These are phyloP conservation scores for Drechslerella coelobrocha DNA, from an alignment of 2,329 filamentous ascomycete genomes.

Conservation along the genomic window DNA sequence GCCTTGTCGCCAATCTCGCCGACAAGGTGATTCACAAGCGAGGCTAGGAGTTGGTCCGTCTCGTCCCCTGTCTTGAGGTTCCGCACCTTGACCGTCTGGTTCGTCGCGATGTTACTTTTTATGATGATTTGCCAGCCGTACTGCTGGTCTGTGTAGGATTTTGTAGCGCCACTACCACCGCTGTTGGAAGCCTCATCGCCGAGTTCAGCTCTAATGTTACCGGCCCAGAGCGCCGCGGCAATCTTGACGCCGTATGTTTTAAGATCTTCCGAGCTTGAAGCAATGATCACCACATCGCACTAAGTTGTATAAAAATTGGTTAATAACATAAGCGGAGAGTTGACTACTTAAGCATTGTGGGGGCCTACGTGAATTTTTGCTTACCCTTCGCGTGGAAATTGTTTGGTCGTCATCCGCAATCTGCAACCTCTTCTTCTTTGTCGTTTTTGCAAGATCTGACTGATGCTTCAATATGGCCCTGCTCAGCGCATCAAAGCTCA, in stretches of 20 bases:
- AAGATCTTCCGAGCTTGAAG: slow-evolving; percentile 79
- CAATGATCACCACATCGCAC: slow-evolving; percentile 88
- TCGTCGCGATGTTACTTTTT: slow-evolving; percentile 63
- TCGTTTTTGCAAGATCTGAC: slow-evolving; percentile 53
- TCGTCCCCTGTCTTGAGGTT: slow-evolving; percentile 81
- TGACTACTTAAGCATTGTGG: not conserved
- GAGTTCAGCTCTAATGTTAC: slow-evolving; percentile 86
- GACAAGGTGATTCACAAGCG: slow-evolving; percentile 80
- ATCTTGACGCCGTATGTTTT: slow-evolving; percentile 74
- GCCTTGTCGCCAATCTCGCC: slow-evolving; percentile 82
- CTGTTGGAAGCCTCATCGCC: slow-evolving; percentile 77
- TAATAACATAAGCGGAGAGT: too few relatives aligned
- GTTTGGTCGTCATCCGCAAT: slow-evolving; percentile 69
- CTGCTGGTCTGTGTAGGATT: slow-evolving; percentile 76
- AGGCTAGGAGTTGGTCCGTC: slow-evolving; percentile 73
- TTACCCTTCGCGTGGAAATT: slow-evolving; percentile 66
- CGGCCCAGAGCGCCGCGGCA: slow-evolving; percentile 70
- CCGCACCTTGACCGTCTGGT: slow-evolving; percentile 74
- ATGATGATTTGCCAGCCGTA: slow-evolving; percentile 83
- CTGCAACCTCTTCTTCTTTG: slow-evolving; percentile 39
- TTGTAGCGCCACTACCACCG: slow-evolving; percentile 82
- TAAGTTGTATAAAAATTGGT: not conserved
- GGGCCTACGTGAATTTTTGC: too few relatives aligned
- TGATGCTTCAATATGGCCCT: slow-evolving; percentile 66
- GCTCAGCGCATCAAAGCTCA: slow-evolving; percentile 84